Conservation (phyloP, 2,329 filamentous ascomycete species). For the Xylaria sp. region DNA sequence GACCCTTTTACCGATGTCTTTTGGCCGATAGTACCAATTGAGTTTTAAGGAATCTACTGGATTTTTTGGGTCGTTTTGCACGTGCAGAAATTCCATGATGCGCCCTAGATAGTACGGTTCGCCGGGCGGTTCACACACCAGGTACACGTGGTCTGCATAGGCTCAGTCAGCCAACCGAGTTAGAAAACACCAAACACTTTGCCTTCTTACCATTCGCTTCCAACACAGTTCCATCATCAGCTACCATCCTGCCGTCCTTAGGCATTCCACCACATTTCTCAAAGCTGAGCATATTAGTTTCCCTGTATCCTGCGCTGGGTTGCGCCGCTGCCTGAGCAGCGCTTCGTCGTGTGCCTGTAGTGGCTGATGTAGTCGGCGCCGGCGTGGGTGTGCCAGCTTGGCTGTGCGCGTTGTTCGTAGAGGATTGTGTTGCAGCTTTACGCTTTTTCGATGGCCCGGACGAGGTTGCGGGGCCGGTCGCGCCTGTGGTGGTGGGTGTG, state of each 20-base stretch:
- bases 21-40: slow-evolving; percentile 98
- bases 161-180: slow-evolving; percentile 42
- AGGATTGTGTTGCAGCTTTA: slow-evolving; percentile 67
- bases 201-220: slow-evolving; percentile 78
- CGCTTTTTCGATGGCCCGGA: slow-evolving; percentile 73
- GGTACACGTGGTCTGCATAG: slow-evolving; percentile 77
- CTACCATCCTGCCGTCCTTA: slow-evolving; percentile 78
- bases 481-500: slow-evolving; percentile 32
- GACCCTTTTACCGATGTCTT: slow-evolving; percentile 91
- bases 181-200: slow-evolving; percentile 21
- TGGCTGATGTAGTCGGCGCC: slow-evolving; percentile 34
- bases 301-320: slow-evolving; percentile 51
- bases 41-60: slow-evolving; percentile 87
- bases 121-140: slow-evolving; percentile 95
- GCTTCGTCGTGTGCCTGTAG: slow-evolving; percentile 38
- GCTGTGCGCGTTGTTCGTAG: slow-evolving; percentile 38
- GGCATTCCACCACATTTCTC: slow-evolving; percentile 71
- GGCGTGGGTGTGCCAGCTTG: slow-evolving; percentile 37
- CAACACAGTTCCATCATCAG: slow-evolving; percentile 88
- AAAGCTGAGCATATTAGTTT: slow-evolving; percentile 90
- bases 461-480: slow-evolving; percentile 30
- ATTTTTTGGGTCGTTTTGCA: slow-evolving; percentile 72
- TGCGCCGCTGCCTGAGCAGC: slow-evolving; percentile 30
- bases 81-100: slow-evolving; percentile 96
- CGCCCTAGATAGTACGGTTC: slow-evolving; percentile 97